Conservation (phyloP, 2,329 filamentous ascomycete species). For the Colletotrichum australisinense region DNA sequence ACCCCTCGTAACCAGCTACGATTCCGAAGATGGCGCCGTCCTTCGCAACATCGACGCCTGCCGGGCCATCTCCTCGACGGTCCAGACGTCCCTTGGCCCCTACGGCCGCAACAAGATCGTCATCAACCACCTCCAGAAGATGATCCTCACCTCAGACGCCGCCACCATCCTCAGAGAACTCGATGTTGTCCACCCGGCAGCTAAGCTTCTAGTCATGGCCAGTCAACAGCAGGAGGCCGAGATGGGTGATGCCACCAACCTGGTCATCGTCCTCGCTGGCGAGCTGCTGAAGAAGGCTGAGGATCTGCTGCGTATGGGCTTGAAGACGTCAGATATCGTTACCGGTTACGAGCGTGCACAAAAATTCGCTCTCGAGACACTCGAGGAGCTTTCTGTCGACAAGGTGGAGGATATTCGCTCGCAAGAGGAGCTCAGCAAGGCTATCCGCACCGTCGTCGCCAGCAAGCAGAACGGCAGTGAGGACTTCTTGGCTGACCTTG, state of each 20-base stretch:
- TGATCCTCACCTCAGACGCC: conserved; percentile 98
- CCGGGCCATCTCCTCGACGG: conserved; percentile 92
- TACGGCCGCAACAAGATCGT: conserved; percentile 99
- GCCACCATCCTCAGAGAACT: conserved; percentile 97
- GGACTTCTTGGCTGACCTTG: conserved; percentile 85
- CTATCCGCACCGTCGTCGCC: conserved; percentile 92
- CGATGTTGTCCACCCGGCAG: conserved; percentile 97
- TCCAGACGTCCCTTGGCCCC: conserved; percentile 95
- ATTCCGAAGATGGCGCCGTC: conserved; percentile 98
- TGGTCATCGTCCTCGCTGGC: conserved; percentile 95
- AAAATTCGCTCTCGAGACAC: conserved; percentile 82
- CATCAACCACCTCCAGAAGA: conserved; percentile 99
- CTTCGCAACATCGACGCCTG: conserved; percentile 99
- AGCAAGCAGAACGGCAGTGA: conserved; percentile 97
- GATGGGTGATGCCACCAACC: conserved; percentile 98
- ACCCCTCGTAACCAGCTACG: conserved; percentile 75
- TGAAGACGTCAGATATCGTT: conserved; percentile 98
- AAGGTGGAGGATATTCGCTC: conserved; percentile 87
- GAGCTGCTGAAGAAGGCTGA: conserved; percentile 98
- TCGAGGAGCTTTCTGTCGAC: conserved; percentile 92
- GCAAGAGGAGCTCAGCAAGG: conserved; percentile 89
- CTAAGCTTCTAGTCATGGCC: conserved; percentile 98
- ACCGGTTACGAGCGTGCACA: conserved; percentile 96
- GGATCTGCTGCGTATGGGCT: conserved; percentile 93
- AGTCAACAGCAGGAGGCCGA: conserved; percentile 98